These are phyloP conservation scores for Capsicum pubescens DNA, from an alignment of 257 asterid genomes.

Conservation along the genomic window DNA sequence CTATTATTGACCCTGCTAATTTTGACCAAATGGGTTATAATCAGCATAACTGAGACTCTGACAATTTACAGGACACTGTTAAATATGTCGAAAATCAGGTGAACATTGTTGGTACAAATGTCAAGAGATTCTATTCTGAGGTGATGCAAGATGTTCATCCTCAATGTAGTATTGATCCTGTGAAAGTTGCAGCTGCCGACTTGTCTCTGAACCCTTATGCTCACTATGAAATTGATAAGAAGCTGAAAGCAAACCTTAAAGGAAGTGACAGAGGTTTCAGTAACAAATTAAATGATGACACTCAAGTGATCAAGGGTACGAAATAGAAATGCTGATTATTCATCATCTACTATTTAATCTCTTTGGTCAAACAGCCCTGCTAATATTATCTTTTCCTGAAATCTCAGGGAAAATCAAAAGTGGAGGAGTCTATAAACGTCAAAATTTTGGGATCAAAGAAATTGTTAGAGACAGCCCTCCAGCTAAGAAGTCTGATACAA, in stretches of 20 bases:
- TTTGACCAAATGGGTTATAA: slow-evolving; percentile 6
- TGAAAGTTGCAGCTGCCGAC: slow-evolving; percentile 57
- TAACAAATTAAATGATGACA: slow-evolving; percentile 44
- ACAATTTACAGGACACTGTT: slow-evolving; percentile 64
- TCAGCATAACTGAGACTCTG: neutral
- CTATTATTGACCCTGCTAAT: neutral
- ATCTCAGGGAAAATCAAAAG: slow-evolving; percentile 42
- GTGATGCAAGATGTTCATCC: slow-evolving; percentile 74
- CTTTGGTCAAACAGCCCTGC: slow-evolving; percentile 32
- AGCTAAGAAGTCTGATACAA: slow-evolving; percentile 30
- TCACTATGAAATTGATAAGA: slow-evolving; percentile 46
- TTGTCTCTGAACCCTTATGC: slow-evolving; percentile 52
- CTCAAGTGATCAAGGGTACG: slow-evolving; percentile 43
- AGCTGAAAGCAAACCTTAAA: slow-evolving; percentile 42
- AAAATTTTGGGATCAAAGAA: slow-evolving; percentile 54
- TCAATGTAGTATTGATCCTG: slow-evolving; percentile 52
- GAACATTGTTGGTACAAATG: slow-evolving; percentile 71
- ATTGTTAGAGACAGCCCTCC: slow-evolving; percentile 39
- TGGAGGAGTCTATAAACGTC: slow-evolving; percentile 56
- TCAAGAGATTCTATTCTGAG: slow-evolving; percentile 77
- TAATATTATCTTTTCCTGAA: slow-evolving; percentile 37
- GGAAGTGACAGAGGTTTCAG: slow-evolving; percentile 38
- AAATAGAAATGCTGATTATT: slow-evolving; percentile 26
- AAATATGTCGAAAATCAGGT: slow-evolving; percentile 78
- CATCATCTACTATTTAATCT: neutral